Evolutionary conservation across 192 early-diverging fungal genomes (phyloP).

Genomic region (Piromyces sp.): DNA sequence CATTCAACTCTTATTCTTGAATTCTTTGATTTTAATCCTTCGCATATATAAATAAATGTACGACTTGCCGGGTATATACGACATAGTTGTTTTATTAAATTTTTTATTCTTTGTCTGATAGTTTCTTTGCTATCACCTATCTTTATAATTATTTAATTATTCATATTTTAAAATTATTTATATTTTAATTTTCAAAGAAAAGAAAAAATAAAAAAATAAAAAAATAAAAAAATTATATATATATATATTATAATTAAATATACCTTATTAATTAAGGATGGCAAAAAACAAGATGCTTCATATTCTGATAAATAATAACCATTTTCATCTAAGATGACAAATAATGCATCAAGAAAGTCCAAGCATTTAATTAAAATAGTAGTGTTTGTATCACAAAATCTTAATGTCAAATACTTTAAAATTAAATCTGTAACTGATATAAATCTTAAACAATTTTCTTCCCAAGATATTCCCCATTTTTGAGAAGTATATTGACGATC

Average conservation of each 20-base stretch:
- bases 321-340: constrained; percentile 40
- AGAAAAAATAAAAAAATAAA: too few species aligned
- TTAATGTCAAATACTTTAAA: constrained; percentile 70
- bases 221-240: too few species aligned
- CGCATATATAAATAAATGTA: constrained; percentile 50
- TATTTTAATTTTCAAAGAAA: too few species aligned
- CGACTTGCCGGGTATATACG: constrained; percentile 64
- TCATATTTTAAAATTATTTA: too few species aligned
- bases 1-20: constrained; percentile 63
- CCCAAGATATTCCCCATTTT: constrained; percentile 13
- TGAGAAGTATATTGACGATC: constrained; percentile 12
- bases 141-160: constrained; percentile 31
- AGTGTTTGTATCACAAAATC: constrained; percentile 85
- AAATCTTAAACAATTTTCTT: constrained; percentile 40
- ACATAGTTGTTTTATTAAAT: constrained; percentile 50
- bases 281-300: constrained; percentile 61
- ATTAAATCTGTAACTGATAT: constrained; percentile 60
- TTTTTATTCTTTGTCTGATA: constrained; percentile 50
- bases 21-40: constrained; percentile 60
- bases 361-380: constrained; percentile 69
- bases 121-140: constrained; percentile 73
- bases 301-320: constrained; percentile 55
- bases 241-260: too few species aligned
- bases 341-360: constrained; percentile 59
- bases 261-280: constrained; percentile 49